Evolutionary conservation across 2,329 filamentous ascomycete species (phyloP).

Genomic region (Fusarium sterilihyphosum): DNA sequence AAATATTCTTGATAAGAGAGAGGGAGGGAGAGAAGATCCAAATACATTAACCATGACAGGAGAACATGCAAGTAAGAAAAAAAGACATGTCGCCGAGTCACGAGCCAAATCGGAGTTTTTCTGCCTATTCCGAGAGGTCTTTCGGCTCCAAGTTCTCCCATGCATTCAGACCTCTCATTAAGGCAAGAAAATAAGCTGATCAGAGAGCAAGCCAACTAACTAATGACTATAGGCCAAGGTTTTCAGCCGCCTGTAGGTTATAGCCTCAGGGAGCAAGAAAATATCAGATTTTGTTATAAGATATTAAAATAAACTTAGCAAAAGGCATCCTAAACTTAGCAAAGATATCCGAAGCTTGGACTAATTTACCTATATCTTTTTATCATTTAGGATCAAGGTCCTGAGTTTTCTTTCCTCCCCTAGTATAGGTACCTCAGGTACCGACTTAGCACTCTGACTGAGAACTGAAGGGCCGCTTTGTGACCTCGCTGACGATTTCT

Average conservation of each 20-base stretch:
- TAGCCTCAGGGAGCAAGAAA: not conserved
- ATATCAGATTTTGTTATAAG: not conserved
- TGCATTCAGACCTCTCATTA: not conserved
- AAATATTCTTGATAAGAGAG: not conserved
- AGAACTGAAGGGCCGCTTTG: not conserved
- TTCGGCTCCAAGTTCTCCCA: not conserved
- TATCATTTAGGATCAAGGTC: not conserved
- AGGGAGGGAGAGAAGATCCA: not conserved
- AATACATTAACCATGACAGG: not conserved
- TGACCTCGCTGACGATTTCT: not conserved
- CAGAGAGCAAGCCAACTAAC: not conserved
- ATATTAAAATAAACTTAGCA: not conserved
- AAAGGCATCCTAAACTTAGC: not conserved
- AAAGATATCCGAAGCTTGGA: not conserved
- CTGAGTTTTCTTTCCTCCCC: not conserved
- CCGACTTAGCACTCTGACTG: not conserved
- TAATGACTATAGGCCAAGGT: no score
- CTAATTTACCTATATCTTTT: not conserved
- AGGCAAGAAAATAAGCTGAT: not conserved
- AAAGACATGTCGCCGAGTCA: not conserved
- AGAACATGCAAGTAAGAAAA: not conserved
- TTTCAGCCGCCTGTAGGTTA: not conserved
- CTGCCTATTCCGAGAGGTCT: not conserved
- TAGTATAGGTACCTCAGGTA: not conserved
- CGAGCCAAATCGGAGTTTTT: not conserved